Base-by-base conservation (phyloP, 345 rosid species). In the Boechera divaricarpa region DNA sequence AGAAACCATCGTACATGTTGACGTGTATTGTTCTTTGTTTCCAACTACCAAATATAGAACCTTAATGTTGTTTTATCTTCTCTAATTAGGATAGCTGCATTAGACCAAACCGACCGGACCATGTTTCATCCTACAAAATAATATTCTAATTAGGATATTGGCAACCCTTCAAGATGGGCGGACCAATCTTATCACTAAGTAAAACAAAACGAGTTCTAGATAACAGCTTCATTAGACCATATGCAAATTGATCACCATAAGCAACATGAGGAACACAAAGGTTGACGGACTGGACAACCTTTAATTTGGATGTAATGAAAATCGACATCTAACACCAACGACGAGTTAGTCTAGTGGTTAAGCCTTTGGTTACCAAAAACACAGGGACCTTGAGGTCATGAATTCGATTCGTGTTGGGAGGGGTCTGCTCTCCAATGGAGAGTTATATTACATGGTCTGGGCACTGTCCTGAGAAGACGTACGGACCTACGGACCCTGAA, bases 1-100 rank as follows among this genome's bases (percentile, higher is more conserved):
- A 70, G 58, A 70, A 55, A 54, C 42, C 36, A 21, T 70, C 52
- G 15, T 41, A 45, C 75, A 55, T 36, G 65, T 29, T 24, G 66
- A 52, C 44, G 69, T 26, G 11, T 62, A 42, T 69, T 54, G 56
- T 44, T 76, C 48, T 52, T 62, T 76, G 69, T 76, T 54, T 63
- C 70, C 65, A 42, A 26, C 70, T 2, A 62, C 70, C 70, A 33
- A 24, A 53, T 54, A 53, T 63, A 36, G 58, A 70, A 53, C 45
- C 52, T 53, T 55, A 44, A 70, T 70, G 65, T n/a, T 63, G 70
- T 70, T 77, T 69, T 32, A 35, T 76, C 6, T 60, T 33, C 9
- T 29, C 29, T 18, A 31, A 63, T 69, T 16, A 53, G 2, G 33
- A 21, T n/a, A 10, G 15, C 51, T 15, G 31, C 9, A 21, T 45